Base-by-base conservation (phyloP, 495 filamentous ascomycete genomes). In the Tirmania nivea region DNA sequence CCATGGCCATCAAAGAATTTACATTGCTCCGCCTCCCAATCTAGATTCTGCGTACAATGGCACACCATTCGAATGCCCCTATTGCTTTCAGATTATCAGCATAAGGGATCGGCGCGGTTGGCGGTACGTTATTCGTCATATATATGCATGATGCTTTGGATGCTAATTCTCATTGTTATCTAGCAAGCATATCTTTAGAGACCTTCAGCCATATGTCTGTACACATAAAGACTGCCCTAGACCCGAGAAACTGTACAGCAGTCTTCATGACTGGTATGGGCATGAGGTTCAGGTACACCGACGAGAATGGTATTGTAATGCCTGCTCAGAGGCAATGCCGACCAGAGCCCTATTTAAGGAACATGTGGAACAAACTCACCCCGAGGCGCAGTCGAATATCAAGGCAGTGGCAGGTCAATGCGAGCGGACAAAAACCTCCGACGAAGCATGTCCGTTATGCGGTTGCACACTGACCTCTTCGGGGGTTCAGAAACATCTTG, bases 161-260 rank as follows among this genome's bases (percentile, higher is more conserved):
- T 14, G 12, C 12, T n/a, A 12, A 10, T 20, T 21, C 39, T 54
- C n/a, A 54, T 10, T 19, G 14, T 31, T 21, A 49, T 16, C 20
- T 34, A 54, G 52, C 0, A 54, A 54, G 34, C 52, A 54, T 35
- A 20, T 54, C 8, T 50, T 50, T 17, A 25, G 36, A 19, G 52
- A 54, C 17, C 39, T 54, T 3, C n/a, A 39, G 17, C 52, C 52
- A 16, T 54, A 54, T 34, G 25, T 54, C 42, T 54, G 52, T 34
- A 54, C 52, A n/a, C 34, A 48, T 37, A 16, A 48, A 5, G 19
- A 21, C 21, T 54, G 52, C 39, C 8, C 11, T 10, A 21, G 35
- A 21, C 31, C 20, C 42, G 25, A 31, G 25, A 31, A 31, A 31
- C 42, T 31, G 36, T 54, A 49, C n/a, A 19, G n/a, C 9, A 54